Percentiles rank a stretch among this genome's conserved stretches.
Conservation (phyloP, 2,329 filamentous ascomycete genomes). For the Thielaviopsis cerberus region DNA sequence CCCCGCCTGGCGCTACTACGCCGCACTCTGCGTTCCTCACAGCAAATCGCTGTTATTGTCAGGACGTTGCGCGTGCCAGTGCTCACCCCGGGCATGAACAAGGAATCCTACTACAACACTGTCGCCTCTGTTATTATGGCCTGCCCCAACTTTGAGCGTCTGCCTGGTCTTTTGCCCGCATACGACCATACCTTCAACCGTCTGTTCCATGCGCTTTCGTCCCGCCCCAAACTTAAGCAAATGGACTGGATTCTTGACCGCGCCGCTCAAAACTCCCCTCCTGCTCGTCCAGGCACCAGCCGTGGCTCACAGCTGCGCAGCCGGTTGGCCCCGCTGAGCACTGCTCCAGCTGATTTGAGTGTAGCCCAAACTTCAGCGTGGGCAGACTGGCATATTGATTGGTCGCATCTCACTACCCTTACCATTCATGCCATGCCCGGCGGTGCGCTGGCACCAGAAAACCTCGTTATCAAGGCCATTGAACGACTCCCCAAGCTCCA, state of each 20-base stretch:
- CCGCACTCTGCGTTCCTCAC: constrained; percentile 35
- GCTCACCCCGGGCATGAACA: constrained; percentile 21
- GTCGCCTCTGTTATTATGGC: constrained; percentile 44
- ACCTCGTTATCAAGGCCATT: constrained; percentile 32
- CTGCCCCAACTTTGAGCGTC: constrained; percentile 43
- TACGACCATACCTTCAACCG: constrained; percentile 39
- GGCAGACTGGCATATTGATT: constrained; percentile 32
- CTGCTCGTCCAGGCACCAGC: constrained; percentile 19
- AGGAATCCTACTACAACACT: constrained; percentile 36
- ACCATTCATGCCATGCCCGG: constrained; percentile 40
- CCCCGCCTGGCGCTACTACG: constrained; percentile 37
- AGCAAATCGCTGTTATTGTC: constrained; percentile 35
- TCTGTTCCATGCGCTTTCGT: constrained; percentile 40
- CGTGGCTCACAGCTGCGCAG: constrained; percentile 12
- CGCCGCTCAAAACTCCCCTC: constrained; percentile 11
- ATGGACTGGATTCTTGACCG: constrained; percentile 40
- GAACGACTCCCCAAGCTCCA: constrained; percentile 34
- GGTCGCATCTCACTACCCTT: constrained; percentile 35
- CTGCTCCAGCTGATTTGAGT: constrained; percentile 15
- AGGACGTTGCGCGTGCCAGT: constrained; percentile 38
- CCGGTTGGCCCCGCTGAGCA: constrained; percentile 9
- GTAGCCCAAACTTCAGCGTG: constrained; percentile 27
- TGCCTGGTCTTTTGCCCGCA: constrained; percentile 33
- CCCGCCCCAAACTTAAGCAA: constrained; percentile 34
- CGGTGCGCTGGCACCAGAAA: constrained; percentile 33